Conservation (phyloP, 345 rosid genomes). For the Erysimum cheiranthoides region DNA sequence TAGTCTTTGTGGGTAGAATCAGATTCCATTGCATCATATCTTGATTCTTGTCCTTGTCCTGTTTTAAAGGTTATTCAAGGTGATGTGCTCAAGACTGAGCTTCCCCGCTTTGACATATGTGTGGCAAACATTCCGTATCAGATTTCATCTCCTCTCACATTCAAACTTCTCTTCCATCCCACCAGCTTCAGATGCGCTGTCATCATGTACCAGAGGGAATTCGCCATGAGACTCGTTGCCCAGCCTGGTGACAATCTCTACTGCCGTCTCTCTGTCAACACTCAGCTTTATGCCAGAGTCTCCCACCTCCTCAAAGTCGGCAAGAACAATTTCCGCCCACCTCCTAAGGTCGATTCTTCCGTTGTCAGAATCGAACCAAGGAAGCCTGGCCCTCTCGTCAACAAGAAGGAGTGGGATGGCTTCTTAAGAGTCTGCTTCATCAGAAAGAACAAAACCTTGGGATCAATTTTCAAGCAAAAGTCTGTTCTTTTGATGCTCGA, state of each 20-base stretch:
- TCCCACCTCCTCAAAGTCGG: slow-evolving; percentile 94
- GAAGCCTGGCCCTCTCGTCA: slow-evolving; percentile 69
- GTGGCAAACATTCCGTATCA: slow-evolving; percentile 95
- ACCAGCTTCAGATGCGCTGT: slow-evolving; percentile 89
- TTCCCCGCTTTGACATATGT: slow-evolving; percentile 87
- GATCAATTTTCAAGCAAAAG: slow-evolving; percentile 80
- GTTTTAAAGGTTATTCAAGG: slow-evolving; percentile 79
- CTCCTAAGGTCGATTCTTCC: slow-evolving; percentile 94
- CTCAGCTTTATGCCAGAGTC: slow-evolving; percentile 86
- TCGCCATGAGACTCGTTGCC: slow-evolving; percentile 91
- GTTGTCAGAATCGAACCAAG: slow-evolving; percentile 91
- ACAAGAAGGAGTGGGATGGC: slow-evolving; percentile 90
- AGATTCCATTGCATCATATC: no score
- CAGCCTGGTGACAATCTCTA: slow-evolving; percentile 87
- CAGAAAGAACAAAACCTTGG: slow-evolving; percentile 86
- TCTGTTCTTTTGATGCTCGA: slow-evolving; percentile 67
- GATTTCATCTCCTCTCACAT: slow-evolving; percentile 89
- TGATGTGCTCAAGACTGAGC: slow-evolving; percentile 86
- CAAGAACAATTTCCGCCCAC: slow-evolving; percentile 93
- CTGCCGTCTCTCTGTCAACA: slow-evolving; percentile 84
- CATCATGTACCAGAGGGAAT: slow-evolving; percentile 93
- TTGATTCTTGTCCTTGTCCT: background rate
- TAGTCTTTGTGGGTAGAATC: background rate
- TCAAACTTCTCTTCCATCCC: slow-evolving; percentile 77
- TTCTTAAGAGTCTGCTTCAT: slow-evolving; percentile 82